These are phyloP conservation scores for Mycosarcoma maydis DNA, from an alignment of 1,284 basidiomycete genomes.

Conservation along the genomic window DNA sequence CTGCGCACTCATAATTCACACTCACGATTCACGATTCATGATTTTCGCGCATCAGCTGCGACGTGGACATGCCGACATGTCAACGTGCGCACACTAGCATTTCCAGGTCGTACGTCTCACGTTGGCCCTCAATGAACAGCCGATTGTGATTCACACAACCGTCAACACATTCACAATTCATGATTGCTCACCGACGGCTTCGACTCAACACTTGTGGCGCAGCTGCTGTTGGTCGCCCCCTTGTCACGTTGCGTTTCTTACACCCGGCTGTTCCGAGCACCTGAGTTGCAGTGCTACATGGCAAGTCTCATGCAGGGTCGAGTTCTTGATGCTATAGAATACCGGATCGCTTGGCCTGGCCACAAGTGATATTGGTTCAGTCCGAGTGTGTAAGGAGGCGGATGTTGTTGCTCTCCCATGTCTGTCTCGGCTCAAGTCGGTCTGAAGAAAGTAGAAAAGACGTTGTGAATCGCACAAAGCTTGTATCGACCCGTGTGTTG, in stretches of 20 bases:
- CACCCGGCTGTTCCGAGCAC: not conserved
- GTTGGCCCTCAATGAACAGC: too few species aligned
- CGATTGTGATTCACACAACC: not conserved
- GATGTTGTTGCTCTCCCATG: too few species aligned
- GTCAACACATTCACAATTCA: not conserved
- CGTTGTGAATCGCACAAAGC: too few species aligned
- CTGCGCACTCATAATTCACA: too few species aligned
- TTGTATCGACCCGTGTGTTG: too few species aligned
- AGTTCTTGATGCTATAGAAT: too few species aligned
- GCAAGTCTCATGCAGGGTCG: not conserved
- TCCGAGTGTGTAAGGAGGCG: too few species aligned
- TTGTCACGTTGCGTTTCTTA: not conserved
- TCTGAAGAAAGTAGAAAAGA: too few species aligned
- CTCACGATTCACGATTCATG: too few species aligned
- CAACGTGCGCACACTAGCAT: conserved; percentile 34
- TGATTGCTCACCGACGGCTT: conserved; percentile 1
- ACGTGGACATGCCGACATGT: conserved; percentile 32
- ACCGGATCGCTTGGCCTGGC: not conserved
- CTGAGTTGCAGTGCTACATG: not conserved
- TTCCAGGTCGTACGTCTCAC: too few species aligned
- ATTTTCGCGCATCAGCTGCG: not conserved
- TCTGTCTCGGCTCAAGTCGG: too few species aligned
- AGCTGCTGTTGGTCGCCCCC: not conserved
- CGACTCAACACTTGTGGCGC: not conserved
- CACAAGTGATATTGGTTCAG: not conserved